phyloP scores from a whole-genome alignment of 2,329 filamentous ascomycete genomes.

The Phyllosticta paracitricarpa region DNA sequence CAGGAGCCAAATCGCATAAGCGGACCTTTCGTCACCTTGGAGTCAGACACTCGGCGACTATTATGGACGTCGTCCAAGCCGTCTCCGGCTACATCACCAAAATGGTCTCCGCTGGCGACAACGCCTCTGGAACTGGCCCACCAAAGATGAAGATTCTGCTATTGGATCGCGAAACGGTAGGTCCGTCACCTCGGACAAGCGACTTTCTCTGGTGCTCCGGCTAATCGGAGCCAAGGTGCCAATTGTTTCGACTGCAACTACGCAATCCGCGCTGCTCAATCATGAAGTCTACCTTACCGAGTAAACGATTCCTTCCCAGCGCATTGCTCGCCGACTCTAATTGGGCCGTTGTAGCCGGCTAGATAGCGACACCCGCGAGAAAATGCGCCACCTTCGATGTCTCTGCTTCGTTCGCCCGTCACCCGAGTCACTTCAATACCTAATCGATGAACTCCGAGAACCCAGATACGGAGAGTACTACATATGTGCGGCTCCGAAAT shows the following conservation, averaged over 20 bases:
- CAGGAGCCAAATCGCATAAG: neutral
- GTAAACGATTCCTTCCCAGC: slow-evolving; percentile 22
- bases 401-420: slow-evolving; percentile 89
- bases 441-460: slow-evolving; percentile 91
- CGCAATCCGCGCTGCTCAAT: slow-evolving; percentile 86
- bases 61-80: slow-evolving; percentile 89
- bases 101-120: slow-evolving; percentile 82
- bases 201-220: neutral
- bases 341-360: slow-evolving; percentile 47
- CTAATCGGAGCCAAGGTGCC: slow-evolving; percentile 47
- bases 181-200: slow-evolving; percentile 34
- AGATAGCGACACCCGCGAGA: slow-evolving; percentile 81
- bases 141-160: slow-evolving; percentile 98
- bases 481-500: slow-evolving; percentile 47
- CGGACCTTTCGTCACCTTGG: neutral
- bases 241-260: slow-evolving; percentile 89
- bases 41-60: neutral
- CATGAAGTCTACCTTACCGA: slow-evolving; percentile 98
- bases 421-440: slow-evolving; percentile 79
- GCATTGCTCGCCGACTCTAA: slow-evolving; percentile 16
- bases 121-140: slow-evolving; percentile 54
- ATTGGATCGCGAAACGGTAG: slow-evolving; percentile 80
- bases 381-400: slow-evolving; percentile 94
- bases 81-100: slow-evolving; percentile 92
- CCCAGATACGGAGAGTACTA: slow-evolving; percentile 97